Evolutionary conservation across 495 filamentous ascomycete genomes (phyloP).

Genomic region (Trichoderma virens): DNA sequence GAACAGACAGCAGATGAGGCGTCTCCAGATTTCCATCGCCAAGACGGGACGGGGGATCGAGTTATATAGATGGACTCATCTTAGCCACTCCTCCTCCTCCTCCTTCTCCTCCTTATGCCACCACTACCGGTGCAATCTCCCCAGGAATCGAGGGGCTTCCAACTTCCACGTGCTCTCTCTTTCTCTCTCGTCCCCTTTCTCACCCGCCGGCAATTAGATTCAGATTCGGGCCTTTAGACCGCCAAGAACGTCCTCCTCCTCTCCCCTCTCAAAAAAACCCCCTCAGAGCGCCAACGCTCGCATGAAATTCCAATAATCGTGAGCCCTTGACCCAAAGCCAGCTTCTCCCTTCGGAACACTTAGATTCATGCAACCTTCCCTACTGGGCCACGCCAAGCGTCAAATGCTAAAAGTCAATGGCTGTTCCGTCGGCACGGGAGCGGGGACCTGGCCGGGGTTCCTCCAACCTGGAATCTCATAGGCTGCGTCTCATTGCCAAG

Average conservation of each 20-base stretch:
- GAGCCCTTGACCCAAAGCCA: too few relatives aligned
- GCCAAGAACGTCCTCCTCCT: background rate
- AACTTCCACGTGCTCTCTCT: too few relatives aligned
- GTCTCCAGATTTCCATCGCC: background rate
- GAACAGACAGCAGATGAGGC: background rate
- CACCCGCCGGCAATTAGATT: background rate
- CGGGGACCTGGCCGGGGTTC: background rate
- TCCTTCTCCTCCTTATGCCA: too few relatives aligned
- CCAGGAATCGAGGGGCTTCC: too few relatives aligned
- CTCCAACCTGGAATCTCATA: background rate
- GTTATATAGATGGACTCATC: background rate
- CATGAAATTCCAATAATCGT: too few relatives aligned
- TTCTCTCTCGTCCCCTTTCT: background rate
- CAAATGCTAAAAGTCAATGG: too few relatives aligned
- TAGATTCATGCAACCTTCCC: background rate
- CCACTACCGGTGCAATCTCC: too few relatives aligned
- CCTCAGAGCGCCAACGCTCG: background rate
- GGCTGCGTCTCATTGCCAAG: background rate
- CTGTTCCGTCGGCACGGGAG: background rate
- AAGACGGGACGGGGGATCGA: background rate
- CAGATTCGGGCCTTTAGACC: background rate
- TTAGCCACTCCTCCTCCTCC: background rate
- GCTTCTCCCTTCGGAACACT: background rate
- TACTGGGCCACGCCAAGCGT: background rate
- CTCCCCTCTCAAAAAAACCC: background rate